Base-by-base conservation (phyloP, 1,139 yeast species). In the Geotrichum cucujoidarum region DNA sequence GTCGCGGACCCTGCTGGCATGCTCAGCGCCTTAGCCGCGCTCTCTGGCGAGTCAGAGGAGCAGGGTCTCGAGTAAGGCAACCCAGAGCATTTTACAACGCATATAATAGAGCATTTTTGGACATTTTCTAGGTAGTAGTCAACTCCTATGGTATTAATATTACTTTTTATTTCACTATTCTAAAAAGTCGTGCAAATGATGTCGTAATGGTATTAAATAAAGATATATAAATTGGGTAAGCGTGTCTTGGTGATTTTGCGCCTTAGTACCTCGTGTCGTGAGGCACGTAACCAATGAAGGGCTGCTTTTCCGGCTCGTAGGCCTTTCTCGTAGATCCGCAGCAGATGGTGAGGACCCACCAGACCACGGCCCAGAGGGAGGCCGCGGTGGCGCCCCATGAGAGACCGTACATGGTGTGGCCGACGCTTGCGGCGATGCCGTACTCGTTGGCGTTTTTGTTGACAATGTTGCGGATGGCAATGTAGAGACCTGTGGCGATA, bases 1-100 rank as follows among this genome's bases (percentile, higher is more conserved):
- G 73, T 92, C 60, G 76, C 83, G 45, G 95, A 88, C 62, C 97
- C 97, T 3, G 71, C 76, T 25, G 88, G 85, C 58, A 96, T 90
- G 1, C 68, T 89, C 54, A 95, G 87, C 52, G 84, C 95, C 27
- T 24, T 24, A 10, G 1, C 70, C 90, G 55, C 95, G 94, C 1
- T 70, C 83, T 48, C 70, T 89, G 49, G 77, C 87, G 40, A 16
- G 24, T 7, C 22, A 10, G 10, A 4, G 10, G 16, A 2, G 16
- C 24, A 10, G 13, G 30, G 29, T 35, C 24, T 10, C 16, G 6
- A 18, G 8, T 7, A 18, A 20, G 7, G 8, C 25, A n/a, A n/a
- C 3, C 18, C 11, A 14, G 3, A 17, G 3, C 20, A 35, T 14
- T 6, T 35, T 13, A 11, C 27, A 21, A 11, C 8, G 10, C 27